Evolutionary conservation across 1,139 yeast species (phyloP), one percentile per base, ranked within the genome.

Genomic region (Sugiyamaella novakii): DNA sequence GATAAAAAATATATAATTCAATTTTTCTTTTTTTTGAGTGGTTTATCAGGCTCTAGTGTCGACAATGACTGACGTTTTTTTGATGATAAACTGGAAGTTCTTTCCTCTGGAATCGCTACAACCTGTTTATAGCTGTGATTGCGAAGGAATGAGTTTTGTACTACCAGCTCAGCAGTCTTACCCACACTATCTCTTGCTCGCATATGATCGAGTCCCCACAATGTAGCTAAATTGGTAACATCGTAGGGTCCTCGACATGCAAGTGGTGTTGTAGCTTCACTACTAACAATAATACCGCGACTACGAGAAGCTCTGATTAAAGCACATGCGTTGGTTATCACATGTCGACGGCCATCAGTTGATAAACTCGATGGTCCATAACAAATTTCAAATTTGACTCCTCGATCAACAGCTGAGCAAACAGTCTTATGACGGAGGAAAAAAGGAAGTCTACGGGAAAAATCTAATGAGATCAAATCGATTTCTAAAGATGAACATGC

Each of bases 251-350:
- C 80, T 50, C 98, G 71, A 22, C 83, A 69, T 44, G 80, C 83
- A 29, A 79, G 66, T 0, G 91, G 77, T 25, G 71, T 67, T 2
- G 65, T 59, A 0, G 95, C 86, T 2, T 96, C 97, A 61, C 94
- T 81, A 15, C 92, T 80, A 4, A 89, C 74, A 3, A 92, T 74
- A 18, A 92, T 65, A 0, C 97, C 98, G 41, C 88, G 77, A 25
- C 83, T 78, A 57, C 98, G 74, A 1, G 95, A 78, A 3, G 96
- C 88, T 55, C 98, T 72, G n/a, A 89, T 76, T 15, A 92, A 75
- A 60, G 86, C 84, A 45, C 87, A 75, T 1, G 83, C 80, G 61
- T 88, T 91, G 43, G 82, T 75, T 43, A 91, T 81, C 58, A 84
- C 79, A 47, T 79, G 79, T 50, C 79, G 74, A 49, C 91, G 73